Conservation (phyloP, 441 rosid species). For the Erodium moschatum region DNA sequence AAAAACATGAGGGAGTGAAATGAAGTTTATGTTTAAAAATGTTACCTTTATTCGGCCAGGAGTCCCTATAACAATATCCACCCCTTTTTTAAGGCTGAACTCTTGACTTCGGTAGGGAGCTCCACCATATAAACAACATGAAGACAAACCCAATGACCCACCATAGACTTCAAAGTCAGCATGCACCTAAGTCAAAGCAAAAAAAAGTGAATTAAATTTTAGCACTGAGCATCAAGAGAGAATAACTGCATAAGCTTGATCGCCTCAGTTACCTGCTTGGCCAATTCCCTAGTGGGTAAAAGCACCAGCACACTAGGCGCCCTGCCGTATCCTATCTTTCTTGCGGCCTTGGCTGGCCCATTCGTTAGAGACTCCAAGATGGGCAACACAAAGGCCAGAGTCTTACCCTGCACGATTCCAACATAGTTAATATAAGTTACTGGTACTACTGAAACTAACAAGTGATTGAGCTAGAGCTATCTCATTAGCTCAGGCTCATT, state of each 20-base stretch:
- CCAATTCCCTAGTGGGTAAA: slow-evolving; percentile 87
- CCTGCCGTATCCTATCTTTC: slow-evolving; percentile 70
- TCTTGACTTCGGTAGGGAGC: too few species aligned
- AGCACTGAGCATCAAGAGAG: too few species aligned
- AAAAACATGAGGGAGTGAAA: background rate
- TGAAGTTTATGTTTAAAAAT: too few species aligned
- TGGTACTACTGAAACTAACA: background rate
- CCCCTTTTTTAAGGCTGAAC: too few species aligned
- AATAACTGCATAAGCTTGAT: too few species aligned
- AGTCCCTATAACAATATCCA: too few species aligned
- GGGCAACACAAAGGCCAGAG: slow-evolving; percentile 93
- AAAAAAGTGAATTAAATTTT: too few species aligned
- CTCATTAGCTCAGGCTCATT: background rate
- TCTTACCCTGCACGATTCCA: slow-evolving; percentile 60
- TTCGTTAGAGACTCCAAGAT: slow-evolving; percentile 74
- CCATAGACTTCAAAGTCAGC: too few species aligned
- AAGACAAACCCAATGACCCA: too few species aligned
- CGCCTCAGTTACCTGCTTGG: slow-evolving; percentile 20
- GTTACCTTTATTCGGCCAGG: too few species aligned
- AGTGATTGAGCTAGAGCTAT: background rate
- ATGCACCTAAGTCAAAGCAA: too few species aligned
- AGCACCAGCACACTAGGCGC: slow-evolving; percentile 85
- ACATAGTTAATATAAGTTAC: background rate
- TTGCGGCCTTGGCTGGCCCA: slow-evolving; percentile 46
- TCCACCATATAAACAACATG: too few species aligned